Evolutionary conservation across 2,329 filamentous ascomycete genomes (phyloP).

Genomic region (Fusarium sacchari): DNA sequence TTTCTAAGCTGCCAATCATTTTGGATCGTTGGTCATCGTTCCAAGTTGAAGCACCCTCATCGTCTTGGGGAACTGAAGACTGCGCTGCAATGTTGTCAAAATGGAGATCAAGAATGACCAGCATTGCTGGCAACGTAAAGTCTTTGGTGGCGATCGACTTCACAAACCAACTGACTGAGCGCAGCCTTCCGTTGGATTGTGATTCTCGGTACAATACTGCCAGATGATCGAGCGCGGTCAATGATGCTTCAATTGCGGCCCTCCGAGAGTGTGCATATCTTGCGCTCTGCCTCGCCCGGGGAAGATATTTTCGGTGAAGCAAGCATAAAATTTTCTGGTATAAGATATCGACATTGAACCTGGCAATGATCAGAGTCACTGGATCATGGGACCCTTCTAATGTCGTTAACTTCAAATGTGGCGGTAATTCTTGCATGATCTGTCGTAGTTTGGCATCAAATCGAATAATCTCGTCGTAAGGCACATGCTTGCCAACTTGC

Average conservation of each 20-base stretch:
- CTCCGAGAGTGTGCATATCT: conserved; percentile 86
- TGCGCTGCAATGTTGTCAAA: conserved; percentile 66
- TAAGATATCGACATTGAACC: conserved; percentile 84
- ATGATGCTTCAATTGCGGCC: conserved; percentile 85
- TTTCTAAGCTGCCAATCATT: conserved; percentile 80
- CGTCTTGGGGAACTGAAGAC: conserved; percentile 52
- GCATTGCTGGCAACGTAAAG: conserved; percentile 86
- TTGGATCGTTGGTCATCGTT: conserved; percentile 70
- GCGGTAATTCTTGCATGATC: conserved; percentile 75
- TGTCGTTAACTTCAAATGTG: conserved; percentile 79
- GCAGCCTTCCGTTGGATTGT: conserved; percentile 75
- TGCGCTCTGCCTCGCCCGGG: conserved; percentile 79
- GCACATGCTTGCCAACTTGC: conserved; percentile 62
- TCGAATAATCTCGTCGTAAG: conserved; percentile 73
- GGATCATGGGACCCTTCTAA: conserved; percentile 83
- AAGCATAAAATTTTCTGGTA: conserved; percentile 91
- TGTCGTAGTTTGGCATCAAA: conserved; percentile 70
- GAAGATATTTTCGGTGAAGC: conserved; percentile 87
- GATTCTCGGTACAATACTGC: conserved; percentile 79
- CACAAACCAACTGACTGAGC: conserved; percentile 81
- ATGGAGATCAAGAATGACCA: conserved; percentile 84
- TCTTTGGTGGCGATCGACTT: conserved; percentile 84
- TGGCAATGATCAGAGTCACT: conserved; percentile 84
- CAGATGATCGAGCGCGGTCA: conserved; percentile 83
- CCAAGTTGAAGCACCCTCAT: conserved; percentile 65